Evolutionary conservation across 306 rosid species (phyloP), one percentile per base, ranked within the genome.

Genomic region (Begonia masoniana): DNA sequence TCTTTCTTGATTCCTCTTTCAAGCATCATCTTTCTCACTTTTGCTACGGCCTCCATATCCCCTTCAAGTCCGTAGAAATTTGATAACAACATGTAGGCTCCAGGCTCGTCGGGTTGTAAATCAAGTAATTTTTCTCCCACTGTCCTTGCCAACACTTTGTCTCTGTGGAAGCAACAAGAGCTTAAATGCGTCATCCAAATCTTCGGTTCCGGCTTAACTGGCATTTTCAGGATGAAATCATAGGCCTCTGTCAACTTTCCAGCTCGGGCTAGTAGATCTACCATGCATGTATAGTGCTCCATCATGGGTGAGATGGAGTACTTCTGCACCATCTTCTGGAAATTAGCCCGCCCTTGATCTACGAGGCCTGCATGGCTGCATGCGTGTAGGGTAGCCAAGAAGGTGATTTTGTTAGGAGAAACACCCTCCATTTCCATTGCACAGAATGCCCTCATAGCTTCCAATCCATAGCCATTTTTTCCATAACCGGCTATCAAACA

Each of bases 211-310:
- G 69, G 66, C 57, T 54, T 58, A n/a, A 67, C 43, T 14, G 66
- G 73, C 69, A 72, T 72, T 19, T 23, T 50, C 42, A 43, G 58
- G 13, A 62, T 54, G 57, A 72, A 61, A 21, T 51, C 24, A 7
- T 36, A 59, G 4, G 77, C 77, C 31, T 67, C 69, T 5, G 8
- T n/a, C 10, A 72, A 51, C 36, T 6, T 52, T 45, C 59, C 59
- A 1, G 73, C 59, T 36, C 66, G 36, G 0, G 66, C 73, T 43
- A 72, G 55, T 16, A 72, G 68, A 54, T 72, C 77, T 45, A 67
- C 69, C 65, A 62, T 61, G 50, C 73, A 72, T 10, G 73, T 67
- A 17, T 72, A 72, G 39, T 67, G 77, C 69, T 62, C 77, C 49
- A 72, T 67, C 60, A 41, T 49, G 48, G 74, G 65, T 6, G 43